phyloP scores from a whole-genome alignment of 352 stramenopile species.

The Peronospora farinosa region DNA sequence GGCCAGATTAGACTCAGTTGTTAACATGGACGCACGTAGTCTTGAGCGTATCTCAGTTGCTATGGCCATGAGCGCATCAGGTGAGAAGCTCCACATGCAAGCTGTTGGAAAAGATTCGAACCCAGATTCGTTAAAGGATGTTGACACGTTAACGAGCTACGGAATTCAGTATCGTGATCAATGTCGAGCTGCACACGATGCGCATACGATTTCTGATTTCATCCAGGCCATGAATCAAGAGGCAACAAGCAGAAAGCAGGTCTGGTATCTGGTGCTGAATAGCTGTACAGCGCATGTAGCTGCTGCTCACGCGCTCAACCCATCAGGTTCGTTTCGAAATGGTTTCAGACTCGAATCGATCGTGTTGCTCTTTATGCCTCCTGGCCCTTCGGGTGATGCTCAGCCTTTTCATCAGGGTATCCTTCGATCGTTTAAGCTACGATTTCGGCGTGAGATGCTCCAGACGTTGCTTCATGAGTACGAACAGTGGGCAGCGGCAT shows the following conservation, averaged over 20 bases:
- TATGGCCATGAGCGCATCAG: conserved; percentile 50
- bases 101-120: conserved; percentile 45
- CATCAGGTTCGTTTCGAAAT: conserved; percentile 45
- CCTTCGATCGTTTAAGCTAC: conserved; percentile 49
- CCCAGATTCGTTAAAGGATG: conserved; percentile 31
- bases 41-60: conserved; percentile 49
- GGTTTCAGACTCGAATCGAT: conserved; percentile 62
- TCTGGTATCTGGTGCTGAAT: conserved; percentile 68
- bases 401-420: conserved; percentile 65
- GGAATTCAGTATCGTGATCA: conserved; percentile 44
- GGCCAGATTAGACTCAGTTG: conserved; percentile 23
- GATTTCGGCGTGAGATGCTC: conserved; percentile 57
- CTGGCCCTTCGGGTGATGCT: conserved; percentile 26
- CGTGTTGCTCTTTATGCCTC: conserved; percentile 58
- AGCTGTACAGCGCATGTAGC: conserved; percentile 57
- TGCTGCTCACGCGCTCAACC: conserved; percentile 53
- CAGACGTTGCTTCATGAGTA: conserved; percentile 36
- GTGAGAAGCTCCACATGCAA: conserved; percentile 58
- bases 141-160: conserved; percentile 32
- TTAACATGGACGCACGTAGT: conserved; percentile 46
- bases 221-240: conserved; percentile 58
- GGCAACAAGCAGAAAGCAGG: conserved; percentile 45
- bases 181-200: conserved; percentile 46
- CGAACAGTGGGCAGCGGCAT: conserved; percentile 12
- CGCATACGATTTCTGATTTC: conserved; percentile 42